phyloP scores from a whole-genome alignment of 805 yeast species.

The Zygoascus biomembranicola region DNA sequence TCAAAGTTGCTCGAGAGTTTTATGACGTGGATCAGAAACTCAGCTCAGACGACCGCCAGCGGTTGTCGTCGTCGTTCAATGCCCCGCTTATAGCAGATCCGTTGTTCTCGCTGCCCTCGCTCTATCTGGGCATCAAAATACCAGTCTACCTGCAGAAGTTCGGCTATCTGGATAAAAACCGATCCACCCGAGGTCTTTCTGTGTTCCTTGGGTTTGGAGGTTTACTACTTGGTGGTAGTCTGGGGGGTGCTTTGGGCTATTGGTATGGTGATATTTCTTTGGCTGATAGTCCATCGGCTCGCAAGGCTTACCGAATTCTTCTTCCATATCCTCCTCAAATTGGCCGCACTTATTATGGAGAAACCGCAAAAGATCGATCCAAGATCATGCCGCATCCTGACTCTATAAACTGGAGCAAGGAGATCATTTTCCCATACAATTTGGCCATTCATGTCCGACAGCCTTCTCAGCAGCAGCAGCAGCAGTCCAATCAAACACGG shows the following conservation, averaged over 20 bases:
- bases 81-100: conserved; percentile 8
- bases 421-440: conserved; percentile 15
- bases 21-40: conserved; percentile 11
- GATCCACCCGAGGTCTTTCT: conserved; percentile 8
- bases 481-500: not conserved
- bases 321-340: conserved; percentile 15
- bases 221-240: conserved; percentile 10
- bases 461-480: not conserved
- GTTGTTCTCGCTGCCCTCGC: conserved; percentile 9
- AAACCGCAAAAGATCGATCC: conserved; percentile 11
- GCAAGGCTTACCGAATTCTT: conserved; percentile 7
- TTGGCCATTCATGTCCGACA: conserved; percentile 3
- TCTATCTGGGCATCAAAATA: conserved; percentile 10
- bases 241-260: conserved; percentile 7
- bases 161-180: conserved; percentile 8
- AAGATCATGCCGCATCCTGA: conserved; percentile 16
- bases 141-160: conserved; percentile 8
- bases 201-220: conserved; percentile 13
- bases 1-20: conserved; percentile 7
- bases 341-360: conserved; percentile 14
- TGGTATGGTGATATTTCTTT: conserved; percentile 4
- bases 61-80: conserved; percentile 9
- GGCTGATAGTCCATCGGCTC: conserved; percentile 5
- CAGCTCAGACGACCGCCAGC: conserved; percentile 6
- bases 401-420: conserved; percentile 15